Evolutionary conservation across 1,139 yeast species (phyloP).

Genomic region (Hyphopichia burtonii): DNA sequence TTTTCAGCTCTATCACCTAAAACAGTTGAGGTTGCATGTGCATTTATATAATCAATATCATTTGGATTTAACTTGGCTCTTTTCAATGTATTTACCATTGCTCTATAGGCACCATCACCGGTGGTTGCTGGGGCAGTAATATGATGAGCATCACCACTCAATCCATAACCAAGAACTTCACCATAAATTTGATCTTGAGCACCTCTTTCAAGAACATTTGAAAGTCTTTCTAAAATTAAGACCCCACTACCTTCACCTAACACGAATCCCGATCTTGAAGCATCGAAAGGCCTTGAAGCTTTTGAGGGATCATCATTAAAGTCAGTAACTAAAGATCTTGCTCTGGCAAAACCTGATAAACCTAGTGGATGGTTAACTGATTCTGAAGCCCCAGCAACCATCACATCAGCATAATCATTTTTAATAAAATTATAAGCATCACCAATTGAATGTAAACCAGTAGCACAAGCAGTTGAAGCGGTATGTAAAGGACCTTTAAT

Average conservation of each 20-base stretch:
- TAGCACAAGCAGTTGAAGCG: constrained; percentile 94
- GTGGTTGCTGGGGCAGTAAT: constrained; percentile 85
- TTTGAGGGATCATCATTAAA: constrained; percentile 58
- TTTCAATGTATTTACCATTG: constrained; percentile 76
- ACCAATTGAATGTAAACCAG: constrained; percentile 92
- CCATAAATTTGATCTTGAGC: constrained; percentile 63
- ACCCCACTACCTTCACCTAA: constrained; percentile 93
- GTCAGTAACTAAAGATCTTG: constrained; percentile 72
- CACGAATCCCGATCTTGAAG: constrained; percentile 78
- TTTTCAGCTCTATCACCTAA: constrained; percentile 91
- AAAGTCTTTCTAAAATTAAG: constrained; percentile 69
- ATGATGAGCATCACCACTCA: constrained; percentile 90
- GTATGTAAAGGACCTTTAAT: constrained; percentile 85
- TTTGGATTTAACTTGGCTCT: constrained; percentile 42
- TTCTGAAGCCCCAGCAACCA: constrained; percentile 94
- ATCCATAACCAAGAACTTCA: constrained; percentile 83
- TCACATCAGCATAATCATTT: constrained; percentile 78
- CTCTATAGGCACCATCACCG: constrained; percentile 81
- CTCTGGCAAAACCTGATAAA: constrained; percentile 88
- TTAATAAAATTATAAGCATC: constrained; percentile 83
- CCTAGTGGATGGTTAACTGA: constrained; percentile 85
- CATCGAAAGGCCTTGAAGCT: constrained; percentile 90
- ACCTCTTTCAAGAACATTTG: constrained; percentile 70
- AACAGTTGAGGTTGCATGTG: constrained; percentile 93
- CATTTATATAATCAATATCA: constrained; percentile 76